Conservation (phyloP, 495 filamentous ascomycete species). For the Penicillium bialowiezense region DNA sequence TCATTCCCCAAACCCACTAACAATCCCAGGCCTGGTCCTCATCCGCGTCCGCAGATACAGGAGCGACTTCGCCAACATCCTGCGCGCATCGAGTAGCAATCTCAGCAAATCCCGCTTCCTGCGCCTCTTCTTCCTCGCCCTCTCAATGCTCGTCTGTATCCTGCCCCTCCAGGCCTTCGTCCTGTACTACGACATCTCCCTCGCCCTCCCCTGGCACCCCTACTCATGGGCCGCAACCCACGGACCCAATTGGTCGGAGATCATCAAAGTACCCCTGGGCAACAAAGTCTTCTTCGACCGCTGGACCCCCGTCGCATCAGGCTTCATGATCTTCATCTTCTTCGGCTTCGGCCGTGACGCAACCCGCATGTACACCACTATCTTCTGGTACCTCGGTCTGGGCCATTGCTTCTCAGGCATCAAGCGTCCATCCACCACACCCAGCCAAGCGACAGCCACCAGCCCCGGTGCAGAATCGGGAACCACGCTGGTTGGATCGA, state of each 20-base stretch:
- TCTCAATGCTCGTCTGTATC: slow-evolving; percentile 62
- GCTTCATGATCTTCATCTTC: slow-evolving; percentile 65
- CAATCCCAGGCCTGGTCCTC: slow-evolving; percentile 54
- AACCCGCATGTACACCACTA: slow-evolving; percentile 63
- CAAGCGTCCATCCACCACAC: slow-evolving; percentile 8
- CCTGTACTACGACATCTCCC: slow-evolving; percentile 52
- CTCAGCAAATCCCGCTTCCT: slow-evolving; percentile 67
- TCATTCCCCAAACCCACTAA: not conserved
- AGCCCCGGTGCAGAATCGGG: slow-evolving; percentile 7
- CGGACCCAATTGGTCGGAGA: slow-evolving; percentile 51
- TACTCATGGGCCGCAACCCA: slow-evolving; percentile 59
- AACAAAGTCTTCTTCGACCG: slow-evolving; percentile 57
- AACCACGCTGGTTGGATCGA: slow-evolving; percentile 19
- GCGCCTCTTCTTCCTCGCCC: slow-evolving; percentile 74
- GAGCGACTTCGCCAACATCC: slow-evolving; percentile 54
- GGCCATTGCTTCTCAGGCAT: slow-evolving; percentile 23
- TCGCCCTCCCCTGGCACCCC: slow-evolving; percentile 32
- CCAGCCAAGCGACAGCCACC: not conserved
- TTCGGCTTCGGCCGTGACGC: slow-evolving; percentile 83
- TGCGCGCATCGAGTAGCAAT: slow-evolving; percentile 54
- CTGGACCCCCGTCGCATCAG: slow-evolving; percentile 63
- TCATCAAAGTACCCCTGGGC: slow-evolving; percentile 60
- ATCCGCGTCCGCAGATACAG: slow-evolving; percentile 67
- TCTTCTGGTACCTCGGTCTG: slow-evolving; percentile 27
- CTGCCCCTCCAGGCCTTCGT: slow-evolving; percentile 63